These are phyloP conservation scores for Escovopsis weberi DNA, from an alignment of 2,329 filamentous ascomycete genomes.

Conservation along the genomic window DNA sequence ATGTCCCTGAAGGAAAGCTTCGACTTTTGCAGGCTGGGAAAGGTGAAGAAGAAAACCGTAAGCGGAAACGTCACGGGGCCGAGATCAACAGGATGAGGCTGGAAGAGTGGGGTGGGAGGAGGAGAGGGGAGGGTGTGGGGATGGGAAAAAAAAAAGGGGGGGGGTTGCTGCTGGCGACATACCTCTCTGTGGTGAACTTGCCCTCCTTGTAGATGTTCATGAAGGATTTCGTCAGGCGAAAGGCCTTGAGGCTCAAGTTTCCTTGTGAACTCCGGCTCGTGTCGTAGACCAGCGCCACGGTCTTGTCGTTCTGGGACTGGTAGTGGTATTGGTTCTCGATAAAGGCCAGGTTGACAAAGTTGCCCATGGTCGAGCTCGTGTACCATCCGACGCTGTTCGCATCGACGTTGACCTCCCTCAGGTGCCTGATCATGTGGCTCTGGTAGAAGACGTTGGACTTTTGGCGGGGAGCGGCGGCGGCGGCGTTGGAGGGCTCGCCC, in stretches of 20 bases:
- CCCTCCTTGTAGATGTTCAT: conserved; percentile 88
- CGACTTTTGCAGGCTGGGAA: conserved; percentile 72
- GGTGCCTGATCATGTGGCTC: conserved; percentile 90
- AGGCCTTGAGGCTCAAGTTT: conserved; percentile 76
- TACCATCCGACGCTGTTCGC: conserved; percentile 98
- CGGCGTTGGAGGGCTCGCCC: conserved; percentile 58
- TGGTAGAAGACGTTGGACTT: conserved; percentile 85
- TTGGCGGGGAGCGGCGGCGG: conserved; percentile 77
- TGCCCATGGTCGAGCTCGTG: conserved; percentile 96
- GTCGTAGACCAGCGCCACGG: conserved; percentile 84
- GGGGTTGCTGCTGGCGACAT: conserved; percentile 18
- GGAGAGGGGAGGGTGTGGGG: too few species aligned
- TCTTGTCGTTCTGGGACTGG: conserved; percentile 86
- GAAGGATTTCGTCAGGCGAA: conserved; percentile 76
- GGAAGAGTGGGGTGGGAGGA: background rate
- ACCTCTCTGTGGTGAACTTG: conserved; percentile 96
- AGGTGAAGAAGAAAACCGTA: background rate
- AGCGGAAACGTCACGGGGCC: too few species aligned
- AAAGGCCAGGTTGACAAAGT: conserved; percentile 88
- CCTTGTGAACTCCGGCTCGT: conserved; percentile 91
- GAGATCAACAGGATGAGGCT: background rate
- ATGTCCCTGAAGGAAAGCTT: conserved; percentile 91
- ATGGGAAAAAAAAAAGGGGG: too few species aligned
- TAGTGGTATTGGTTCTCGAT: conserved; percentile 98
- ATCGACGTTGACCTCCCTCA: conserved; percentile 95